phyloP scores from a whole-genome alignment of 306 rosid genomes.

The Fagus crenata region DNA sequence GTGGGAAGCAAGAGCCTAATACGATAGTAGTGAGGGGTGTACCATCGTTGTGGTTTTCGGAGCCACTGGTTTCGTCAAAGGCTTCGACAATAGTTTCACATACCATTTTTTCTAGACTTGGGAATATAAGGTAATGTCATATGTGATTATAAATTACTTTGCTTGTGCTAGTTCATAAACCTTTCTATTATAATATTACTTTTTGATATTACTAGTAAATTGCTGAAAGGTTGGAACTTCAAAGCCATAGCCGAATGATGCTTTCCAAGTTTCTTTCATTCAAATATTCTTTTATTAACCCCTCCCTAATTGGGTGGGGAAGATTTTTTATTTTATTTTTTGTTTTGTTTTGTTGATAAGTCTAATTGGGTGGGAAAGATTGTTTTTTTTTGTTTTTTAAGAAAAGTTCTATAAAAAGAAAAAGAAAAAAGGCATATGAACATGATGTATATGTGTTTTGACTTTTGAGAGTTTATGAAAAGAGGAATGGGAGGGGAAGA shows the following conservation, averaged over 20 bases:
- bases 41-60: conserved; percentile 94
- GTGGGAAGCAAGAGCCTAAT: conserved; percentile 61
- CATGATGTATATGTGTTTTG: no score
- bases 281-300: no score
- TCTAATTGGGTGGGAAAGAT: no score
- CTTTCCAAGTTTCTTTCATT: no score
- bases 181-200: not conserved
- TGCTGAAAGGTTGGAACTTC: not conserved
- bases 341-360: no score
- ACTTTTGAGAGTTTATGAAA: no score
- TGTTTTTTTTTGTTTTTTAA: no score
- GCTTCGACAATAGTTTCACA: conserved; percentile 93
- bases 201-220: not conserved
- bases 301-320: no score
- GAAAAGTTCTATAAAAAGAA: no score
- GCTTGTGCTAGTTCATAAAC: not conserved
- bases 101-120: conserved; percentile 86
- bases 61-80: conserved; percentile 90
- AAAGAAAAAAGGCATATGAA: no score
- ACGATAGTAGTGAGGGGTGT: conserved; percentile 64
- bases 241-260: not conserved
- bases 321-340: no score
- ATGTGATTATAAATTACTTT: not conserved
- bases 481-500: no score
- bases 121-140: conserved; percentile 67